Evolutionary conservation across 208 protist species (phyloP).

Genomic region (Sergeia podlipaevii): DNA sequence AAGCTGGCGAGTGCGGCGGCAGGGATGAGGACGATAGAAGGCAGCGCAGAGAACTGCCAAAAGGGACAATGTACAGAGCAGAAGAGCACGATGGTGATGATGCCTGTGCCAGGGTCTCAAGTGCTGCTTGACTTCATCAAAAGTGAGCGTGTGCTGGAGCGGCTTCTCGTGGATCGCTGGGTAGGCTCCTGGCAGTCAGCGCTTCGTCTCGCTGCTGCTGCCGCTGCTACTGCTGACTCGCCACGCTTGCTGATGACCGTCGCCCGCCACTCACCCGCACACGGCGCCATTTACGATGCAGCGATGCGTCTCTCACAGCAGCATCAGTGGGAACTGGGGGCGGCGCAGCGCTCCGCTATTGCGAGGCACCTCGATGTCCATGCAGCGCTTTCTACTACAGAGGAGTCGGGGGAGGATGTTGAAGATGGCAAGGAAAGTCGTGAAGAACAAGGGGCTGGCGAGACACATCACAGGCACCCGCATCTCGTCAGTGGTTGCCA

Average conservation of each 20-base stretch:
- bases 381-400: background rate
- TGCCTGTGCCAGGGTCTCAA: conserved; percentile 9
- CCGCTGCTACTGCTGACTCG: too few species aligned
- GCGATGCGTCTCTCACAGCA: conserved; percentile 5
- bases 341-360: conserved; percentile 30
- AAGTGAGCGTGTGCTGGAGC: conserved; percentile 19
- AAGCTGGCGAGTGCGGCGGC: conserved; percentile 13
- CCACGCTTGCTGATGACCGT: conserved; percentile 31
- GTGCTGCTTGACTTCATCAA: conserved; percentile 34
- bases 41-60: conserved; percentile 5
- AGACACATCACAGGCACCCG: background rate
- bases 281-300: conserved; percentile 28
- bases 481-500: background rate
- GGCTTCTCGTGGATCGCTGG: conserved; percentile 58
- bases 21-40: background rate
- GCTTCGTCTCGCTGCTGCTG: conserved; percentile 43
- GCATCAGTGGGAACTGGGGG: conserved; percentile 14
- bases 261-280: conserved; percentile 22
- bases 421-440: background rate
- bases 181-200: conserved; percentile 56
- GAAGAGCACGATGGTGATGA: background rate
- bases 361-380: conserved; percentile 18
- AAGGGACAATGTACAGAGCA: conserved; percentile 5
- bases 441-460: too few species aligned
- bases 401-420: background rate